A percentile compares a stretch with the other conserved stretches of the same genome.
These are phyloP conservation scores for Tuctoria greenei DNA, from an alignment of 176 grass and related monocot species.

Conservation along the genomic window DNA sequence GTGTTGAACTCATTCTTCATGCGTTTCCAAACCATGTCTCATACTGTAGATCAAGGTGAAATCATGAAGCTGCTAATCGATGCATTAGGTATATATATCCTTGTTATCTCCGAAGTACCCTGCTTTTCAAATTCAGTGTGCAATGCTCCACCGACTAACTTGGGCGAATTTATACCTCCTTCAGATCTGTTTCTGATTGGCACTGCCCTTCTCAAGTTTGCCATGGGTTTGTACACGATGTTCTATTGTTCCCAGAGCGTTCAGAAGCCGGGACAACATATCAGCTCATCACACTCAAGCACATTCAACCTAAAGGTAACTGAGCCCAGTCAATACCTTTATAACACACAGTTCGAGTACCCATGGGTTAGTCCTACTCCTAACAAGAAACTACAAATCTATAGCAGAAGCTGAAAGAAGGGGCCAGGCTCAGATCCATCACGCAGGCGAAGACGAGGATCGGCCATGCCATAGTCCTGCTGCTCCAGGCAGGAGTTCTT, in stretches of 20 bases:
- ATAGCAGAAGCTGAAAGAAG: conserved; percentile 70
- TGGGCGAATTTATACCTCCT: background rate
- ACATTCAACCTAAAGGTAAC: conserved; percentile 57
- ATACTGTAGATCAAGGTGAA: conserved; percentile 40
- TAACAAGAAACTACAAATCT: conserved; percentile 14
- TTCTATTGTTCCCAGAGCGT: conserved; percentile 45
- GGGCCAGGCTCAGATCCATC: conserved; percentile 49
- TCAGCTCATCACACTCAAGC: conserved; percentile 41
- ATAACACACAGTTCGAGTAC: background rate
- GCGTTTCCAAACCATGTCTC: conserved; percentile 51
- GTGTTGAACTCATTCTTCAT: conserved; percentile 55
- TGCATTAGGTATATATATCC: conserved; percentile 57
- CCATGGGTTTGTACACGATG: conserved; percentile 71
- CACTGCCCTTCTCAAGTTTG: conserved; percentile 82
- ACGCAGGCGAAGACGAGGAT: conserved; percentile 75
- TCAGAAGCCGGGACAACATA: conserved; percentile 36
- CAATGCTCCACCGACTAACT: background rate
- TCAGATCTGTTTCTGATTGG: conserved; percentile 92
- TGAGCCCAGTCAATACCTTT: background rate
- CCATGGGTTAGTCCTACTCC: background rate
- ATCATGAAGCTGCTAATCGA: conserved; percentile 61
- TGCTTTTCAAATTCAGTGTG: background rate
- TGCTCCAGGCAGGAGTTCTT: conserved; percentile 70
- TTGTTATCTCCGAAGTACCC: background rate
- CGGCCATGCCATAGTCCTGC: conserved; percentile 65